Evolutionary conservation across 371 early-diverging fungal species (phyloP), one percentile per base, ranked within the genome.

Genomic region (Haplosporangium sp.): DNA sequence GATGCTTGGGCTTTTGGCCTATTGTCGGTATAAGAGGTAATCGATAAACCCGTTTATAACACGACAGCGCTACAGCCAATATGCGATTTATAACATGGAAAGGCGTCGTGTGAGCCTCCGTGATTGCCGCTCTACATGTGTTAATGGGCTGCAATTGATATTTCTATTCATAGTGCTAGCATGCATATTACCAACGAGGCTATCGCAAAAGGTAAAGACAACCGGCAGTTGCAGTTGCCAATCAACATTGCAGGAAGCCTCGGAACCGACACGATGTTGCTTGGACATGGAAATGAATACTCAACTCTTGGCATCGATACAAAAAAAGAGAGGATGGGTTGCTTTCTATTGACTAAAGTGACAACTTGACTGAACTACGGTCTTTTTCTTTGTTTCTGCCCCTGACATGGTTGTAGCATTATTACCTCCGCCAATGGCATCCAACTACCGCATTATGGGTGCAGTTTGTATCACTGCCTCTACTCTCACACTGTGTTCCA

Each of bases 21-120:
- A 79, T 45, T 79, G 80, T 48, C 80, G 80, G 29, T 65, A 69
- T 36, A 79, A 69, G 59, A 79, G 80, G 80, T 73, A 77, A 52
- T 45, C 8, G 13, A 20, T 16, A 41, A 8, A 36, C n/a, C 11
- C 40, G 11, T n/a, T 43, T 10, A 29, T 3, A 61, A 12, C 12
- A 42, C n/a, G 10, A 5, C 20, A 10, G 38, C 43, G 16, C 48
- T 21, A 43, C 23, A 54, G 53, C 59, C 47, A 29, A 29, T 29
- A 29, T 29, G 29, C 2, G 29, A 29, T 29, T 29, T 4, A 29
- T 29, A 29, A 4, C 29, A 29, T 29, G 29, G 4, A 29, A 29
- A 29, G 29, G 29, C 29, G 29, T 29, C 29, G 29, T 29, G 29
- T 38, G 29, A 42, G 59, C 37, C 45, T 55, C 14, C n/a, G 29